Evolutionary conservation across 129 eudicot genomes (phyloP), one percentile per base, ranked within the genome.

Genomic region (Silybum marianum): DNA sequence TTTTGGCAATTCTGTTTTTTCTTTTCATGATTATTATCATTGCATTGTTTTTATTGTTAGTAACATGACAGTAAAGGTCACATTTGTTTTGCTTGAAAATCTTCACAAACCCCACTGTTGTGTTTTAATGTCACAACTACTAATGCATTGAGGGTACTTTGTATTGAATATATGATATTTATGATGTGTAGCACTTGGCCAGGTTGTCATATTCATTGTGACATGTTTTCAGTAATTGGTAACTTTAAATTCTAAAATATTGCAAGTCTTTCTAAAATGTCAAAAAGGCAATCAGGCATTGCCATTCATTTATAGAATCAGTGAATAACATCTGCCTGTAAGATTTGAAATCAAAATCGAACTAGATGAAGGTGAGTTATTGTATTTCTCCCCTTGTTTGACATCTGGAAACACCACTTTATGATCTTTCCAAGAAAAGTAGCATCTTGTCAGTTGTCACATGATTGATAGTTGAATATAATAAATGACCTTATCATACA

Each of bases 71-170:
- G 8, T 60, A 38, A 60, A 25, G 62, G 11, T 32, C 19, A 30
- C 12, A 71, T 19, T 24, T 19, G 14, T 62, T 79, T 48, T 48
- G 23, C 54, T 48, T 51, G 83, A 48, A 70, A 21, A 34, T 79
- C 28, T 42, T 70, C 54, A 70, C 34, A 7, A 32, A 70, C 18
- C 36, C 26, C 18, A 19, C 7, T 19, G 69, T 13, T 44, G 83
- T 32, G 76, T 74, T 79, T 19, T 69, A 42, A 69, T 79, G 67
- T 70, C 48, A 34, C 69, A n/a, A 42, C 46, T 78, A 19, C 32
- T 78, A 7, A 69, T 79, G 34, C 19, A 70, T 42, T 46, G 23
- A 46, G 76, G 51, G 36, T 30, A 26, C 67, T 77, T 39, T 25
- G 65, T 30, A 36, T 71, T 71, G 22, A 70, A 51, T 78, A 69